phyloP scores from a whole-genome alignment of 2,329 filamentous ascomycete genomes.

The Zalaria sp. region DNA sequence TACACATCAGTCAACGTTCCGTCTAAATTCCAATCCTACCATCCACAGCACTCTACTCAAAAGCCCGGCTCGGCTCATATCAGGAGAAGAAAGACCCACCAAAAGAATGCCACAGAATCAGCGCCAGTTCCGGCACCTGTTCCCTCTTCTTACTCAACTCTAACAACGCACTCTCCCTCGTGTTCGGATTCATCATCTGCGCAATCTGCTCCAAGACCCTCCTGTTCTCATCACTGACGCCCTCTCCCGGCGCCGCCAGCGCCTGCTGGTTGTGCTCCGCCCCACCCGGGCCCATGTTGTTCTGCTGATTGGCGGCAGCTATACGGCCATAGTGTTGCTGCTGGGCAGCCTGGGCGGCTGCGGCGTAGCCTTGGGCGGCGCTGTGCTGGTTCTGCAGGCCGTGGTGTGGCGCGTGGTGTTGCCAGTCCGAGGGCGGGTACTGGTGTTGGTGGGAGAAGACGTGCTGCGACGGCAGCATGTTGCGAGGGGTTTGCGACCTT shows the following conservation, averaged over 20 bases:
- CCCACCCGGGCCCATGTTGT: slow-evolving; percentile 2
- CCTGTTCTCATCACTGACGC: slow-evolving; percentile 63
- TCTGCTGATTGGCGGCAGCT: slow-evolving; percentile 21
- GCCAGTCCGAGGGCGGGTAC: slow-evolving; percentile 31
- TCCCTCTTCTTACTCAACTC: slow-evolving; percentile 98
- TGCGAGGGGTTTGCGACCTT: slow-evolving; percentile 1
- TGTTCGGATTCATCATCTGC: slow-evolving; percentile 74
- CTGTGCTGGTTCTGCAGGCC: slow-evolving; percentile 21
- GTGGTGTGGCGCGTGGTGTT: slow-evolving; percentile 19
- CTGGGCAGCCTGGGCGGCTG: slow-evolving; percentile 31
- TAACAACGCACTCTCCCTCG: slow-evolving; percentile 78
- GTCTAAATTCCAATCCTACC: not conserved
- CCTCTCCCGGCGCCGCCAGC: slow-evolving; percentile 12
- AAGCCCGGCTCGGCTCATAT: not conserved
- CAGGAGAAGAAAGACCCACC: slow-evolving; percentile 41
- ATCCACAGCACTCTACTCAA: not conserved
- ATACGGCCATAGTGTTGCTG: slow-evolving; percentile 20
- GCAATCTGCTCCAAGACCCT: slow-evolving; percentile 88
- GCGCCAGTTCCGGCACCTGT: slow-evolving; percentile 87
- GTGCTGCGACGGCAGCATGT: slow-evolving; percentile 30
- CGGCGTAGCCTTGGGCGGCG: slow-evolving; percentile 30
- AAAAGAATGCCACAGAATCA: slow-evolving; percentile 97
- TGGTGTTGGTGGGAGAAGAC: slow-evolving; percentile 47
- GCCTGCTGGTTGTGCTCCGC: slow-evolving; percentile 9
- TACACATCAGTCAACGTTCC: slow-evolving; percentile 11